Percentiles rank a stretch among this genome's conserved stretches.
phyloP scores from a whole-genome alignment of 306 rosid species.

The Pyrus pyrifolia region DNA sequence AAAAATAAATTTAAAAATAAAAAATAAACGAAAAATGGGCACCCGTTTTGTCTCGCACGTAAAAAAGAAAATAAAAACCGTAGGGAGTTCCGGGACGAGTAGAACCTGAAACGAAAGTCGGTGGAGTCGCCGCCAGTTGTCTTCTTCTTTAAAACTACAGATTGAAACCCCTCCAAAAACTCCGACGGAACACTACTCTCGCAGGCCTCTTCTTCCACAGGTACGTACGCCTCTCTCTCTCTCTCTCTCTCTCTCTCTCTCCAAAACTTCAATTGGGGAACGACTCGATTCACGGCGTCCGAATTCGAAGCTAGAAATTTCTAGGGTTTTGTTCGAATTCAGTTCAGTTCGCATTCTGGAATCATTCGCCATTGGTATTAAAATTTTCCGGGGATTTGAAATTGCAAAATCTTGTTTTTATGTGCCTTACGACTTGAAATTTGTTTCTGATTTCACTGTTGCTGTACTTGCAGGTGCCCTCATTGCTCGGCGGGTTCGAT shows the following conservation, averaged over 20 bases:
- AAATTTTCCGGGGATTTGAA: not conserved
- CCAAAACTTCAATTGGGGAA: not conserved
- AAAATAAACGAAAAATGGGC: no score
- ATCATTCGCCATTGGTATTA: not conserved
- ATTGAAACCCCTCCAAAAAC: not conserved
- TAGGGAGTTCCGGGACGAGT: not conserved
- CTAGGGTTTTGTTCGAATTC: not conserved
- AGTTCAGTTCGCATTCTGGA: not conserved
- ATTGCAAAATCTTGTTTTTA: not conserved
- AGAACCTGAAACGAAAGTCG: not conserved
- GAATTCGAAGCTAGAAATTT: not conserved
- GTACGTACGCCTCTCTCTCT: not conserved
- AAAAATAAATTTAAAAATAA: no score
- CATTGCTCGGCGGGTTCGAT: not conserved
- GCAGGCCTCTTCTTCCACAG: not conserved
- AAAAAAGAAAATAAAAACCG: not conserved
- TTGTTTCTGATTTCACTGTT: not conserved
- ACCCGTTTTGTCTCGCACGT: not conserved
- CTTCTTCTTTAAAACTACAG: not conserved
- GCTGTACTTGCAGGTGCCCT: conserved; percentile 3
- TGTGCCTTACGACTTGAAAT: not conserved
- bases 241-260: no score
- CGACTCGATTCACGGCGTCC: not conserved
- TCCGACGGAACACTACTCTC: not conserved
- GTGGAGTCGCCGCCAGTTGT: not conserved